A percentile compares a stretch with the other conserved stretches of the same genome.
Evolutionary conservation across 2,329 filamentous ascomycete species (phyloP).

Genomic region (Calonectria montana): DNA sequence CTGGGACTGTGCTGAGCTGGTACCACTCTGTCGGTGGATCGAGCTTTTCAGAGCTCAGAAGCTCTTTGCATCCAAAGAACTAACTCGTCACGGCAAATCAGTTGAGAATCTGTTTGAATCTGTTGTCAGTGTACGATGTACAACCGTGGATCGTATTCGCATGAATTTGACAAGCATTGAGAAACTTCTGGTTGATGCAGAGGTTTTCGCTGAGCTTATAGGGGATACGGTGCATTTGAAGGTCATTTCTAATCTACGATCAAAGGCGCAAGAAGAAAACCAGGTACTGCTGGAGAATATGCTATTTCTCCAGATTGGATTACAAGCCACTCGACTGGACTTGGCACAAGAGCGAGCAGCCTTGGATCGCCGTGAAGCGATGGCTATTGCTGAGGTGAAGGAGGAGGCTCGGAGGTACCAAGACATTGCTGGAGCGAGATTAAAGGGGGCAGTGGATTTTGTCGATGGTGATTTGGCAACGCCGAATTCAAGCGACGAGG

Average conservation of each 20-base stretch:
- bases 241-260: neutral
- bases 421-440: neutral
- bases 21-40: neutral
- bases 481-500: neutral
- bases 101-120: neutral
- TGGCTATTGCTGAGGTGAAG: neutral
- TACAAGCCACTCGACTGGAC: neutral
- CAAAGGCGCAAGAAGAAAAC: neutral
- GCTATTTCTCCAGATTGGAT: neutral
- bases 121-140: neutral
- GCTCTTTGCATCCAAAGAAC: neutral
- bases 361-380: neutral
- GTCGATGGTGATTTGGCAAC: neutral
- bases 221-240: neutral
- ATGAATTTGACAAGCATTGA: neutral
- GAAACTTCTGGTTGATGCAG: neutral
- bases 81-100: neutral
- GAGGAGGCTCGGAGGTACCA: neutral
- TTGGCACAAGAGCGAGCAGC: neutral
- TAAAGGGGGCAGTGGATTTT: neutral
- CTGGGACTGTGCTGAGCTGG: neutral
- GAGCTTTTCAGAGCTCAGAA: neutral
- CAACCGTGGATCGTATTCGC: neutral
- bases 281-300: neutral
- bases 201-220: neutral